A percentile compares a stretch with the other conserved stretches of the same genome.
Evolutionary conservation across 345 rosid genomes (phyloP).

Genomic region (Lagerstroemia speciosa): DNA sequence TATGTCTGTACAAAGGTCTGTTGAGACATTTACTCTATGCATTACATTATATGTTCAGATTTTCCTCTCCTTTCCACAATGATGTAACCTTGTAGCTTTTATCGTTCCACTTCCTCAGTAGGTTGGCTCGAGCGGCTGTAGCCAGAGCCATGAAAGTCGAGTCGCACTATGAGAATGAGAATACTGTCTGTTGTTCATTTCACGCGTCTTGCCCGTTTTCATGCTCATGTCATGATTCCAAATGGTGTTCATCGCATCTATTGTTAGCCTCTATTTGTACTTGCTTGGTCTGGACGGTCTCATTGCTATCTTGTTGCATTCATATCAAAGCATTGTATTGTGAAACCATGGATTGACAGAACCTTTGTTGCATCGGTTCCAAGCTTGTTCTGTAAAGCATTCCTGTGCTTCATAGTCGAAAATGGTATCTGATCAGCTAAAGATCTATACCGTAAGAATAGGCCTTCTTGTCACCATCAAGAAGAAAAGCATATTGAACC

Average conservation of each 20-base stretch:
- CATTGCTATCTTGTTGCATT: not conserved
- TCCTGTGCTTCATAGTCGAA: too few relatives aligned
- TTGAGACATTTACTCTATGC: constrained; percentile 6
- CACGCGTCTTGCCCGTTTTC: too few relatives aligned
- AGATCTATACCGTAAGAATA: too few relatives aligned
- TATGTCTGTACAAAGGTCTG: constrained; percentile 20
- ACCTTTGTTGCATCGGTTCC: not conserved
- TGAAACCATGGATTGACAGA: not conserved
- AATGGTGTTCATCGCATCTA: not conserved
- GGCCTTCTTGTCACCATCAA: too few relatives aligned
- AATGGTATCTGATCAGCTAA: too few relatives aligned
- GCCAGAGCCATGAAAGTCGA: not conserved
- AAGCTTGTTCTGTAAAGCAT: not conserved
- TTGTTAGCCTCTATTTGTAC: too few relatives aligned
- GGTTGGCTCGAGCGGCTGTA: not conserved
- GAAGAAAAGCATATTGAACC: too few relatives aligned
- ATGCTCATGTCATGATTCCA: not conserved
- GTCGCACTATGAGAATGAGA: not conserved
- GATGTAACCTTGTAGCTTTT: not conserved
- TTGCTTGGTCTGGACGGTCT: not conserved
- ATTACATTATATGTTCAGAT: not conserved
- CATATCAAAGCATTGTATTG: not conserved
- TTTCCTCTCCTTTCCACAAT: constrained; percentile 1
- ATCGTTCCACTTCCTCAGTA: not conserved
- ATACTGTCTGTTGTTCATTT: not conserved